Base-by-base conservation (phyloP, 2,329 filamentous ascomycete species). In the Aspergillus carbonarius region DNA sequence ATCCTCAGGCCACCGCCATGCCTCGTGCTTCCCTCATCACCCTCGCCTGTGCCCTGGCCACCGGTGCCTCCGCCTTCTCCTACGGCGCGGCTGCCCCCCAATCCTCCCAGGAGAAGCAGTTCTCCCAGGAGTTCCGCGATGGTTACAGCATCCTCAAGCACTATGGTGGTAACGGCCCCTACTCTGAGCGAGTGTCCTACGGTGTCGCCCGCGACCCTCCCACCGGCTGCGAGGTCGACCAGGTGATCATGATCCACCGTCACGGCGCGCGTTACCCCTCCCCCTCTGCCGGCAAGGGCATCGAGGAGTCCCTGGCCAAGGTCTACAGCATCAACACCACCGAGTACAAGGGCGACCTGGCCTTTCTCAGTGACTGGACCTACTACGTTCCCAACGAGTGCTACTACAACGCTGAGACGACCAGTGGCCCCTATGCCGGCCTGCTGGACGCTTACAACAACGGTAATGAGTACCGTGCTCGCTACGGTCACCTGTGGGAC, bases 241-340 rank as follows among this genome's bases (percentile, higher is more conserved):
- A 68, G 54, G 64, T 67, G 30, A 61, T 66, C 47, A 65, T 63
- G 58, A 57, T 67, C 58, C 63, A 51, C 54, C 60, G 66, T 6
- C 65, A 68, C 40, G 65, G 66, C 20, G 66, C 68, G 55, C 63
- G 65, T 1, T 68, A 68, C 50, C 65, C 66, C 2, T 59, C 51
- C 17, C 42, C 54, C 8, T 51, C 42, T 15, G 52, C 44, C 13
- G 60, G 57, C 5, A 23, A 42, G 13, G 20, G 42, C 15, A 60
- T 64, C 15, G 62, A 66, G 34, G 44, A 49, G 8, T 44, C 54
- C 4, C 55, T 68, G 37, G 55, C 48, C 15, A 68, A 67, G 59
- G 25, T 68, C 12, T 51, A 57, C 37, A 32, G 23, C 8, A 47
- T 47, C 23, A 50, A 57, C 47, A 27, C 39, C 17, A 42, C 51